Evolutionary conservation across 192 early-diverging fungal genomes (phyloP).

Genomic region (Linnemannia hyalina): DNA sequence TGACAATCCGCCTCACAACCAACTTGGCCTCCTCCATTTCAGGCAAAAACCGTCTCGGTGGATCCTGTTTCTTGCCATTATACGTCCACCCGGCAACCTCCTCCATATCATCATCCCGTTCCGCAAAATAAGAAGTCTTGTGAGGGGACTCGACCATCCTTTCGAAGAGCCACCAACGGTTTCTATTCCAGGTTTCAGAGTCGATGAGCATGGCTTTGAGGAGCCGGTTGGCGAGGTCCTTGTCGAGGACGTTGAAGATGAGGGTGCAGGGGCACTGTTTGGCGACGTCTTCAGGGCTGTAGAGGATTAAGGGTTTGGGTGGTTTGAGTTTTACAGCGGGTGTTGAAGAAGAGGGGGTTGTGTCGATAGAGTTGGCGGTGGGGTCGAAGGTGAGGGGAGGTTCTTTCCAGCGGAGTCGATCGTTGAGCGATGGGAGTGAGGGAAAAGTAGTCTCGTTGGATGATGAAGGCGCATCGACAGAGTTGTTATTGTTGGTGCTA

Average conservation of each 20-base stretch:
- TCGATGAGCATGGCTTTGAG: conserved; percentile 48
- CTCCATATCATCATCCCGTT: conserved; percentile 27
- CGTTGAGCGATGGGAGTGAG: conserved; percentile 41
- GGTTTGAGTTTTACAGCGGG: conserved; percentile 16
- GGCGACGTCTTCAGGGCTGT: conserved; percentile 45
- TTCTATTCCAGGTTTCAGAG: conserved; percentile 52
- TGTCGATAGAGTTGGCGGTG: background rate
- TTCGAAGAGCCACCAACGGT: conserved; percentile 59
- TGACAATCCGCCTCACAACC: conserved; percentile 48
- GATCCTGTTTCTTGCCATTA: conserved; percentile 36
- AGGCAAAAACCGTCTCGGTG: conserved; percentile 35
- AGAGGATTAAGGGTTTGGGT: conserved; percentile 42
- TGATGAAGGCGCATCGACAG: background rate
- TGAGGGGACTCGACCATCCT: conserved; percentile 55
- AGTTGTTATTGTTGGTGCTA: background rate
- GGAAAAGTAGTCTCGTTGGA: conserved; percentile 10
- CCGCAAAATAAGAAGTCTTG: conserved; percentile 51
- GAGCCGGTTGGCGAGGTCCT: conserved; percentile 45
- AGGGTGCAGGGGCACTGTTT: conserved; percentile 51
- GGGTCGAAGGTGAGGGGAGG: background rate
- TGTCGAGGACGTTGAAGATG: conserved; percentile 44
- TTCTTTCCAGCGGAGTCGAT: conserved; percentile 50
- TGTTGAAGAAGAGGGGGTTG: background rate
- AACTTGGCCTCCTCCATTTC: conserved; percentile 57
- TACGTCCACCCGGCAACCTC: conserved; percentile 46